These are phyloP conservation scores for Aristolochia californica DNA, from an alignment of 164 flowering plant genomes.

Conservation along the genomic window DNA sequence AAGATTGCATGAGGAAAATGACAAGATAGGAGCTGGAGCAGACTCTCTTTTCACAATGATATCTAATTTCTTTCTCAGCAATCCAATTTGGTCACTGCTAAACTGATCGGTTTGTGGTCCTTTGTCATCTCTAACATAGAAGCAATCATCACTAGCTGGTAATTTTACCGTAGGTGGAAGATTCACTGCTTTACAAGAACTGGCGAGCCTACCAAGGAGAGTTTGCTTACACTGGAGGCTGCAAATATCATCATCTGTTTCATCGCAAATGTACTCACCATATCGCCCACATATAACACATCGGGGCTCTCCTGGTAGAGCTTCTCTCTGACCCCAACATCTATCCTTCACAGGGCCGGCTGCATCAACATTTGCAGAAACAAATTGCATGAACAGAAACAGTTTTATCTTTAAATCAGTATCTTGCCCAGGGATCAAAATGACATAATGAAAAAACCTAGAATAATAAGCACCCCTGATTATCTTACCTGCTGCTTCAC, in stretches of 20 bases:
- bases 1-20: constrained; percentile 58
- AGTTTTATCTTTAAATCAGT: no score
- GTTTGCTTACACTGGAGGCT: constrained; percentile 68
- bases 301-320: constrained; percentile 69
- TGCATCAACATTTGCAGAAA: background rate
- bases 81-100: constrained; percentile 25
- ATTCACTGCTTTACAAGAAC: constrained; percentile 13
- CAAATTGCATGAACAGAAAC: background rate
- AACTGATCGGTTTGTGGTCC: constrained; percentile 13
- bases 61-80: constrained; percentile 45
- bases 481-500: no score
- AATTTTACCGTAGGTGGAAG: constrained; percentile 24
- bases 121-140: constrained; percentile 48
- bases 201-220: constrained; percentile 31
- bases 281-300: constrained; percentile 91
- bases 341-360: constrained; percentile 38
- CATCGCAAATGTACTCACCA: constrained; percentile 91
- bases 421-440: no score
- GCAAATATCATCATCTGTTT: constrained; percentile 89
- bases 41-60: constrained; percentile 49
- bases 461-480: no score
- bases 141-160: constrained; percentile 67
- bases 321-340: constrained; percentile 75
- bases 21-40: constrained; percentile 45
- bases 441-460: no score